phyloP scores from a whole-genome alignment of 192 early-diverging fungal species.

The Rhizoclosmatium globosum region DNA sequence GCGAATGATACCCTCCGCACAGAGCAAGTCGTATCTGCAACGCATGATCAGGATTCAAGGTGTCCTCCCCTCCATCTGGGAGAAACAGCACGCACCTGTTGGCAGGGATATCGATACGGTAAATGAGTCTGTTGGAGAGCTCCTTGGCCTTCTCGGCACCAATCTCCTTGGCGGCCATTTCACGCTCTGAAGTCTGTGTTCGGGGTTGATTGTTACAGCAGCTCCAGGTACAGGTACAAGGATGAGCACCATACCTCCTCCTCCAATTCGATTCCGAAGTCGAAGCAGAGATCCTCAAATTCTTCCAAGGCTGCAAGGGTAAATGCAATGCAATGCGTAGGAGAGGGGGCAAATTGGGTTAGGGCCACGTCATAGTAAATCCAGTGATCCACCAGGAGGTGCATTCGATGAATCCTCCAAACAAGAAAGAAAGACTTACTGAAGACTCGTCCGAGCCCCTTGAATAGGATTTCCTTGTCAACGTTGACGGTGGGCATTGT shows the following conservation, averaged over 20 bases:
- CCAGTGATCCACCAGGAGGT: conserved; percentile 9
- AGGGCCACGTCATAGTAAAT: not conserved
- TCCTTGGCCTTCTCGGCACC: conserved; percentile 55
- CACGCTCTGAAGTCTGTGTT: conserved; percentile 78
- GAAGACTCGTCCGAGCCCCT: conserved; percentile 80
- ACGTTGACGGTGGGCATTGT: conserved; percentile 91
- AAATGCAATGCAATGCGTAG: not conserved
- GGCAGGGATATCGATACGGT: conserved; percentile 98
- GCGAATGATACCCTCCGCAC: conserved; percentile 93
- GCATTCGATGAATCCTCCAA: not conserved
- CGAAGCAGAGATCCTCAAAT: conserved; percentile 98
- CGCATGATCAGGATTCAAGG: not conserved
- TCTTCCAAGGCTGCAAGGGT: conserved; percentile 71
- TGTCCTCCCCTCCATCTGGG: not conserved
- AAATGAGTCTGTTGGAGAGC: conserved; percentile 79
- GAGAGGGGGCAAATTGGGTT: not conserved
- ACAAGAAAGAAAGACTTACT: conserved; percentile 52
- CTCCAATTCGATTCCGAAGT: conserved; percentile 98
- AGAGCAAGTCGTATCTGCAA: conserved; percentile 92
- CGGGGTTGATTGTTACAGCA: not conserved
- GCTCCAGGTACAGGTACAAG: not conserved
- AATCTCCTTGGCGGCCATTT: conserved; percentile 75
- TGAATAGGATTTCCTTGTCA: conserved; percentile 87
- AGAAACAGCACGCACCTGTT: conserved; percentile 61
- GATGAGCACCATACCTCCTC: conserved; percentile 76